These are phyloP conservation scores for Linum usitatissimum DNA, from an alignment of 345 rosid genomes.

Conservation along the genomic window DNA sequence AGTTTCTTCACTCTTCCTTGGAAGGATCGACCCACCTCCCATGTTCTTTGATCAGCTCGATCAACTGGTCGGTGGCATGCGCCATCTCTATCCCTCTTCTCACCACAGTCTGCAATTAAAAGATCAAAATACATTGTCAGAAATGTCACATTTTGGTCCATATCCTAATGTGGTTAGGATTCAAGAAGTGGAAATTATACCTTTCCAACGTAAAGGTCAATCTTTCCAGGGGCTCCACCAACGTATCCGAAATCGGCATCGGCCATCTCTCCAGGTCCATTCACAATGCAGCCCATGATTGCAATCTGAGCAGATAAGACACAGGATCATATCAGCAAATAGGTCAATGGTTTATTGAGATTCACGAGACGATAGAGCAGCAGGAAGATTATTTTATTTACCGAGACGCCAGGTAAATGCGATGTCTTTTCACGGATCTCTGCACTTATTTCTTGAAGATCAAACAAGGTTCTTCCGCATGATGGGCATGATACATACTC, in stretches of 20 bases:
- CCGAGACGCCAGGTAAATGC: conserved; percentile 97
- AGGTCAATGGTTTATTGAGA: background rate
- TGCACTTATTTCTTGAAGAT: conserved; percentile 95
- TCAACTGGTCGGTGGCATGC: conserved; percentile 75
- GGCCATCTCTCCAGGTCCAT: conserved; percentile 99
- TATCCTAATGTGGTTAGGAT: background rate
- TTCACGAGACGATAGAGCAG: conserved; percentile 1
- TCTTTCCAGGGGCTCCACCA: conserved; percentile 96
- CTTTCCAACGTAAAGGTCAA: conserved; percentile 94
- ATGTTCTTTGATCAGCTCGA: conserved; percentile 86
- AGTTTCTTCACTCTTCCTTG: conserved; percentile 31
- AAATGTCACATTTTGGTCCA: background rate
- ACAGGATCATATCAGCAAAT: background rate
- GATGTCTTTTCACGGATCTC: conserved; percentile 82
- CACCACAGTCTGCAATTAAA: conserved; percentile 66
- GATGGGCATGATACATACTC: conserved; percentile 97
- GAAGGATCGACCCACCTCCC: conserved; percentile 88
- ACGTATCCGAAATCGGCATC: conserved; percentile 98
- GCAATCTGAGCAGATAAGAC: conserved; percentile 45
- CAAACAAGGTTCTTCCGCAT: conserved; percentile 92
- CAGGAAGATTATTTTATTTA: conserved; percentile 14
- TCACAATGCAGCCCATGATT: conserved; percentile 98
- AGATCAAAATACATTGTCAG: background rate
- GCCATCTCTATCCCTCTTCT: conserved; percentile 88
- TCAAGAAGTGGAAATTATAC: conserved; percentile 18